These are phyloP conservation scores for Jacaranda copaia DNA, from an alignment of 257 asterid genomes.

Conservation along the genomic window DNA sequence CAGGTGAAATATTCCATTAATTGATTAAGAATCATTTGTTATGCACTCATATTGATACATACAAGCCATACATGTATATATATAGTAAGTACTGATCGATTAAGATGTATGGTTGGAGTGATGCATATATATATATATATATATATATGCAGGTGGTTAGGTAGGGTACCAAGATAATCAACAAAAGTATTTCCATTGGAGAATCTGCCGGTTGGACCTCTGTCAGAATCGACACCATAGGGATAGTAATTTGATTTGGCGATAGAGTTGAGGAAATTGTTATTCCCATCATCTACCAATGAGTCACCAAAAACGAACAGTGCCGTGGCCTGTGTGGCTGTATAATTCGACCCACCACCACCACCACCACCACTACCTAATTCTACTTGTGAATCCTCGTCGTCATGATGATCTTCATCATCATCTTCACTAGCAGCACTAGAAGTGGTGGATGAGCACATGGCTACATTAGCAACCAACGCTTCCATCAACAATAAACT, in stretches of 20 bases:
- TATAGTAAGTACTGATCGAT: no score
- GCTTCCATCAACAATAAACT: not conserved
- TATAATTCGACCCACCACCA: not conserved
- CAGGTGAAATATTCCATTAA: no score
- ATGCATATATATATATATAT: no score
- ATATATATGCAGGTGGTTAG: no score
- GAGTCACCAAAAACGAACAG: constrained; percentile 89
- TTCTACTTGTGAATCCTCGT: no score
- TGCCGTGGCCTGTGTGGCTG: constrained; percentile 61
- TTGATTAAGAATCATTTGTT: no score
- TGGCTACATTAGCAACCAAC: not conserved
- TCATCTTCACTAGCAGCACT: not conserved
- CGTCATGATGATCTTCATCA: not conserved
- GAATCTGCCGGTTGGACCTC: constrained; percentile 77
- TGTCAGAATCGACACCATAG: constrained; percentile 68
- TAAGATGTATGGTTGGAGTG: no score
- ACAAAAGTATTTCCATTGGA: constrained; percentile 77
- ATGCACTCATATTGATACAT: no score
- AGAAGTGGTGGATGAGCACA: constrained; percentile 2
- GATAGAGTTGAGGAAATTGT: constrained; percentile 75
- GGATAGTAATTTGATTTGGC: constrained; percentile 90
- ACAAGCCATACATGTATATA: no score
- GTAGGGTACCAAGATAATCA: constrained; percentile 67
- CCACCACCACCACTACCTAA: not conserved
- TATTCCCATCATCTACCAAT: constrained; percentile 82